Conservation (phyloP, 768 basidiomycete species). For the Termitomyces titanicus region DNA sequence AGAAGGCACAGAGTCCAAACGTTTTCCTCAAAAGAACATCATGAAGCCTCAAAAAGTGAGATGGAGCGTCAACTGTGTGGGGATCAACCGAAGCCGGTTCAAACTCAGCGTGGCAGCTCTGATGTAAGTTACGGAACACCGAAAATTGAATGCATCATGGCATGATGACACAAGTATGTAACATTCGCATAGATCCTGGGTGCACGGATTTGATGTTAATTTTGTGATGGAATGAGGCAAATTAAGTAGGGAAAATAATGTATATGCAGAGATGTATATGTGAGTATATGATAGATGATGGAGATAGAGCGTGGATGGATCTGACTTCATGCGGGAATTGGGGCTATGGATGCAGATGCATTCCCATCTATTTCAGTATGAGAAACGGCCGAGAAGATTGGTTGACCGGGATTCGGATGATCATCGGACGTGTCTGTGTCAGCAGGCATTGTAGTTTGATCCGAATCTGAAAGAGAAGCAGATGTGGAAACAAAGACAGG, state of each 20-base stretch:
- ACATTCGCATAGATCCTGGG: slow-evolving; percentile 8
- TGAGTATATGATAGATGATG: slow-evolving; percentile 14
- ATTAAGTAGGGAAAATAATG: slow-evolving; percentile 13
- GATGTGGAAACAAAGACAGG: background rate
- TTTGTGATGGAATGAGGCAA: slow-evolving; percentile 1
- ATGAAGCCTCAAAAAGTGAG: slow-evolving; percentile 6
- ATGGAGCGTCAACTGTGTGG: background rate
- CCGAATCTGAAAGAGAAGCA: background rate
- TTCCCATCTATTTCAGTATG: slow-evolving; percentile 14
- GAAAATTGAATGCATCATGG: background rate
- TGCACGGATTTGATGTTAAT: slow-evolving; percentile 6
- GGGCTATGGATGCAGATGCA: slow-evolving; percentile 3
- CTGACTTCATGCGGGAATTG: slow-evolving; percentile 14
- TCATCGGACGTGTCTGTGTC: slow-evolving; percentile 5
- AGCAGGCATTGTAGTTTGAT: background rate
- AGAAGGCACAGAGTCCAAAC: background rate
- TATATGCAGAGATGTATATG: slow-evolving; percentile 10
- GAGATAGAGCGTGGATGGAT: slow-evolving; percentile 2
- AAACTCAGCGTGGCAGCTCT: slow-evolving; percentile 15
- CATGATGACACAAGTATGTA: background rate
- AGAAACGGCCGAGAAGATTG: background rate
- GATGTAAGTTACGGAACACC: background rate
- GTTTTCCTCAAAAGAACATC: slow-evolving; percentile 1
- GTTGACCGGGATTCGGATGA: background rate
- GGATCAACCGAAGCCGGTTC: slow-evolving; percentile 3